Evolutionary conservation across 768 basidiomycete genomes (phyloP).

Genomic region (Podaxis sp.): DNA sequence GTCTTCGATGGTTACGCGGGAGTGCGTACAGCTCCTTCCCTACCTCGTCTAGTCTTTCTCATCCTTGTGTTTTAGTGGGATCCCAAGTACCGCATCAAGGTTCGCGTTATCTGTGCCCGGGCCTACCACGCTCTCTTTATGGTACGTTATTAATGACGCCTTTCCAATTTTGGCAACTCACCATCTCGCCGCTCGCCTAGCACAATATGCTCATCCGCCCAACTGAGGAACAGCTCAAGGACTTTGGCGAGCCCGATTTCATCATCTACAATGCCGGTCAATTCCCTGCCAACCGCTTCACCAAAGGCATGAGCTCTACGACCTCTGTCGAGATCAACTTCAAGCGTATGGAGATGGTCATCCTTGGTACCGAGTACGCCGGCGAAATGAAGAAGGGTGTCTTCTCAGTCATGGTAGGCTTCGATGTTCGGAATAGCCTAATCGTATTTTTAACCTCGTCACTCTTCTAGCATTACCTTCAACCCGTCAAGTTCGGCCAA

Average conservation of each 20-base stretch:
- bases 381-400: constrained; percentile 99
- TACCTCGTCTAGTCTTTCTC: constrained; percentile 8
- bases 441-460: constrained; percentile 15
- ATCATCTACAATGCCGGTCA: constrained; percentile 99
- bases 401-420: constrained; percentile 90
- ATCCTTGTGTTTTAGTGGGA: constrained; percentile 68
- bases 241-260: constrained; percentile 98
- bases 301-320: constrained; percentile 98
- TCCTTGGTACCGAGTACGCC: constrained; percentile 96
- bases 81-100: constrained; percentile 98
- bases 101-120: constrained; percentile 96
- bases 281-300: constrained; percentile 99
- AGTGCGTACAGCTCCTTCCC: constrained; percentile 38
- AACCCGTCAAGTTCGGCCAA: constrained; percentile 98
- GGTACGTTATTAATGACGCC: constrained; percentile 50
- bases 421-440: not conserved
- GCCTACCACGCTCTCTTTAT: constrained; percentile 99
- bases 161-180: constrained; percentile 21
- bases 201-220: constrained; percentile 99
- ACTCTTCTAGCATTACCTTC: constrained; percentile 80
- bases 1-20: constrained; percentile 97
- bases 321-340: constrained; percentile 99
- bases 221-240: constrained; percentile 87
- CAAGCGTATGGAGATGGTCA: constrained; percentile 99
- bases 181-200: constrained; percentile 37